These are phyloP conservation scores for Trichoderma virens DNA, from an alignment of 495 filamentous ascomycete species.

Conservation along the genomic window DNA sequence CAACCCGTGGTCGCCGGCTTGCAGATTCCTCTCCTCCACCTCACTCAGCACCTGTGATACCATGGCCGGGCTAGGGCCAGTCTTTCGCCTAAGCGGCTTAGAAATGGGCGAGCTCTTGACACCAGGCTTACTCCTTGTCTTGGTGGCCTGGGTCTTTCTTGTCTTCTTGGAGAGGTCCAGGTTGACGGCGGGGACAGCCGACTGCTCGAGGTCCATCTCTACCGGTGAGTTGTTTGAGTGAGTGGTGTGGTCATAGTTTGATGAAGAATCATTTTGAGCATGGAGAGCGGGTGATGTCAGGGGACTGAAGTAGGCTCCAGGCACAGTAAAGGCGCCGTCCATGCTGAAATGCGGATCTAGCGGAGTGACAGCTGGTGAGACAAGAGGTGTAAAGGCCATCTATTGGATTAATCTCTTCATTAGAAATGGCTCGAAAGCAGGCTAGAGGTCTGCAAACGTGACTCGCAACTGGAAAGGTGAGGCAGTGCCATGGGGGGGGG, in stretches of 20 bases:
- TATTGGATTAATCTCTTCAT: slow-evolving; percentile 20
- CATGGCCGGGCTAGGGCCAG: slow-evolving; percentile 47
- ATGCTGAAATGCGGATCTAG: slow-evolving; percentile 73
- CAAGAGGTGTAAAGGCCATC: slow-evolving; percentile 89
- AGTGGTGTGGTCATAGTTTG: slow-evolving; percentile 32
- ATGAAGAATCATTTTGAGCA: slow-evolving; percentile 56
- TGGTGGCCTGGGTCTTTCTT: slow-evolving; percentile 36
- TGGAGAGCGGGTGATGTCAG: slow-evolving; percentile 86
- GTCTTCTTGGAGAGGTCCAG: slow-evolving; percentile 39
- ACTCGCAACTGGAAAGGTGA: no score
- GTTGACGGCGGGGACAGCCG: slow-evolving; percentile 23
- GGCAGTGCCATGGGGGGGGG: no score
- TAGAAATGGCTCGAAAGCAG: not conserved
- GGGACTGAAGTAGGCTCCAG: slow-evolving; percentile 89
- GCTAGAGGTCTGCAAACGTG: not conserved
- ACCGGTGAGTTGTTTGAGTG: slow-evolving; percentile 35
- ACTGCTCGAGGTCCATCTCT: slow-evolving; percentile 37
- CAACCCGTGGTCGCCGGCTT: slow-evolving; percentile 16
- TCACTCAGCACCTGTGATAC: slow-evolving; percentile 48
- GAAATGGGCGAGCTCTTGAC: slow-evolving; percentile 75
- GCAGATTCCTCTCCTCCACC: slow-evolving; percentile 32
- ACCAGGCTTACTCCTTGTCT: slow-evolving; percentile 37
- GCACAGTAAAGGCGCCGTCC: slow-evolving; percentile 71
- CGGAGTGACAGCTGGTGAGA: slow-evolving; percentile 91
- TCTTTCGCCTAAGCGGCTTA: slow-evolving; percentile 65